Evolutionary conservation across 345 rosid genomes (phyloP).

Genomic region (Combretum micranthum): DNA sequence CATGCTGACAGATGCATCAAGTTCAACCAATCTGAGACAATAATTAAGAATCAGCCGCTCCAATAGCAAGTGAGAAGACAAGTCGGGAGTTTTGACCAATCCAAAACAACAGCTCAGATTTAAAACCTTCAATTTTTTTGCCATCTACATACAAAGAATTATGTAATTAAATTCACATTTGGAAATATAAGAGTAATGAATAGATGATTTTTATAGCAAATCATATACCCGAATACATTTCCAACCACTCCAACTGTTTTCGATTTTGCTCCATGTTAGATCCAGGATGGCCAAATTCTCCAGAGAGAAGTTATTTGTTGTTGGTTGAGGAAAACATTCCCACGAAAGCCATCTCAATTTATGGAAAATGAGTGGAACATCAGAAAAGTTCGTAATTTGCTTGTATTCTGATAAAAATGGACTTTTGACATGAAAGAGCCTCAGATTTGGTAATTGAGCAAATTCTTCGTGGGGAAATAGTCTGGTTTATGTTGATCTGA

Average conservation of each 20-base stretch:
- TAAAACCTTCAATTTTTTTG: no score
- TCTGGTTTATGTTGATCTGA: no score
- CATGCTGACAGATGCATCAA: not conserved
- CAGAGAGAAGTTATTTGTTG: not conserved
- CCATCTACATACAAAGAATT: not conserved
- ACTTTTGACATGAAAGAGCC: not conserved
- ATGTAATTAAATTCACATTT: no score
- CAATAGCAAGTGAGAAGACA: not conserved
- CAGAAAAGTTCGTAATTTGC: no score
- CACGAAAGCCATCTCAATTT: constrained; percentile 2
- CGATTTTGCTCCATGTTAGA: not conserved
- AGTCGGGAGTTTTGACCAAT: not conserved
- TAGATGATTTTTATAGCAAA: not conserved
- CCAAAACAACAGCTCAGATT: not conserved
- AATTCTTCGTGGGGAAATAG: no score
- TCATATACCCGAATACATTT: not conserved
- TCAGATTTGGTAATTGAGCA: no score
- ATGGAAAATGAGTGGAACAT: not conserved
- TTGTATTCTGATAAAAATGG: no score
- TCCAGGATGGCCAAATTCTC: not conserved
- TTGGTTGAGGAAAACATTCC: not conserved
- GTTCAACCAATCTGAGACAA: not conserved
- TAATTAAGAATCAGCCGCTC: constrained; percentile 3
- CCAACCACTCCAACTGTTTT: not conserved
- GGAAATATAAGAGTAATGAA: not conserved